Conservation (phyloP, 2,329 filamentous ascomycete species). For the Tolypocladium ovalisporum region DNA sequence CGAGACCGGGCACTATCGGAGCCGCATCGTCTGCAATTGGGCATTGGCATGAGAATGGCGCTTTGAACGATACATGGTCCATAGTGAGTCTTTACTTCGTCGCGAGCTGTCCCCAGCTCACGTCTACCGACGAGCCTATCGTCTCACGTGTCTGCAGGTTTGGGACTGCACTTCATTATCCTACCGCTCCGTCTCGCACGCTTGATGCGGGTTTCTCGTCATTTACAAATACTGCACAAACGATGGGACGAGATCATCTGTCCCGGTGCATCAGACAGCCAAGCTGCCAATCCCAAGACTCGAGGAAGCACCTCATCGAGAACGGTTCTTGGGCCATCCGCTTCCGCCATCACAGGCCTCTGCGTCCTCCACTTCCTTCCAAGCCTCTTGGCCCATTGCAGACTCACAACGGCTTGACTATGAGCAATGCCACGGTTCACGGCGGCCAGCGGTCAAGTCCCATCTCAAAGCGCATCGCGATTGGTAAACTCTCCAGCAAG, state of each 20-base stretch:
- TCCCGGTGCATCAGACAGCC: not conserved
- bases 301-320: not conserved
- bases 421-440: not conserved
- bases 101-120: not conserved
- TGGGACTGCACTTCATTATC: not conserved
- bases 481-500: not conserved
- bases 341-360: not conserved
- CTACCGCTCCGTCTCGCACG: not conserved
- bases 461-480: not conserved
- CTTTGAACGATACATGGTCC: not conserved
- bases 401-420: not conserved
- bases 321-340: not conserved
- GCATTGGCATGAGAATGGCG: not conserved
- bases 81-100: not conserved
- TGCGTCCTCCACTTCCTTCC: not conserved
- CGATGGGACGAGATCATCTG: not conserved
- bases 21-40: not conserved
- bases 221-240: not conserved
- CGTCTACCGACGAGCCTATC: too few relatives aligned
- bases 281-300: not conserved
- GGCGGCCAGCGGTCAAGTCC: not conserved
- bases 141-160: not conserved
- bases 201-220: not conserved
- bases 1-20: not conserved
- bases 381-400: not conserved